These are phyloP conservation scores for Paramecium tetraurelia DNA, from an alignment of 73 alveolate species.

Conservation along the genomic window DNA sequence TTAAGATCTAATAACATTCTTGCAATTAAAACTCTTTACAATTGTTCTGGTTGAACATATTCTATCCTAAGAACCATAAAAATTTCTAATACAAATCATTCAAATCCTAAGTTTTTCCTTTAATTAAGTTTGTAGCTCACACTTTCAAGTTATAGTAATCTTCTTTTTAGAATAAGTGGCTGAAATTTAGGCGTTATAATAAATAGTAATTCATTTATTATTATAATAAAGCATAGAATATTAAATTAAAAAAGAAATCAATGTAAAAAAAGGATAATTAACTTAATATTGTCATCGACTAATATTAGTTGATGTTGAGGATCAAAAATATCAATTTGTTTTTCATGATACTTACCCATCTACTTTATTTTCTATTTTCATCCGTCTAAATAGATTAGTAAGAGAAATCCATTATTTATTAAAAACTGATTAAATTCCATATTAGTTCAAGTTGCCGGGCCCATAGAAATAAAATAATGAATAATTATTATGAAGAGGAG, in stretches of 20 bases:
- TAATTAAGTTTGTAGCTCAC: background rate
- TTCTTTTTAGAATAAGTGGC: conserved; percentile 20
- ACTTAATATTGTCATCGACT: background rate
- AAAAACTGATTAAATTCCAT: too few species aligned
- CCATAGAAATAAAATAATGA: too few species aligned
- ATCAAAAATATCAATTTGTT: background rate
- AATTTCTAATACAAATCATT: background rate
- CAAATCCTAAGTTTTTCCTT: background rate
- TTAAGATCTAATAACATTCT: background rate
- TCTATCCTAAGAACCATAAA: background rate
- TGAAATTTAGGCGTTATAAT: background rate
- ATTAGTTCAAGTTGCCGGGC: background rate
- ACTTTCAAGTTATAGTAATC: background rate
- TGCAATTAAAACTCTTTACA: background rate
- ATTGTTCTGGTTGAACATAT: background rate
- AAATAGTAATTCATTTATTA: background rate
- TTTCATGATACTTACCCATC: background rate
- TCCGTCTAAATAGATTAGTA: too few species aligned
- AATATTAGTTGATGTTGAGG: background rate
- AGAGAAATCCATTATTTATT: too few species aligned
- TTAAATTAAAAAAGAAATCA: background rate
- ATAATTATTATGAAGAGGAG: too few species aligned
- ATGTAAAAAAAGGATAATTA: background rate
- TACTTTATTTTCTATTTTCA: too few species aligned
- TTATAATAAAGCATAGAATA: background rate